Conservation (phyloP, 148 eudicot species). For the Spergularia bocconei region DNA sequence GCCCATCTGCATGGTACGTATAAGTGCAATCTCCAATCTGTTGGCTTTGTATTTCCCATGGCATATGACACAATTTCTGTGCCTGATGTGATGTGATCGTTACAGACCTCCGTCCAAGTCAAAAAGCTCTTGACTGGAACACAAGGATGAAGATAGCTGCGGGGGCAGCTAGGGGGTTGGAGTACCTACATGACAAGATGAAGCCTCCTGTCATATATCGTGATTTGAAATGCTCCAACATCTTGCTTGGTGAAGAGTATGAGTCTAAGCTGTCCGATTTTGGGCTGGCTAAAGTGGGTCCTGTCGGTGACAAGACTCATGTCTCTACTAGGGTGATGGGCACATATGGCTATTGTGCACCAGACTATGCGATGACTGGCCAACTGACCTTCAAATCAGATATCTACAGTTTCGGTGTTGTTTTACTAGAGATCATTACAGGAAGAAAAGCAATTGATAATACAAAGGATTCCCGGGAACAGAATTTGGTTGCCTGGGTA, state of each 20-base stretch:
- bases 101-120: conserved; percentile 37
- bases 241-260: conserved; percentile 68
- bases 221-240: conserved; percentile 84
- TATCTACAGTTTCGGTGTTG: conserved; percentile 83
- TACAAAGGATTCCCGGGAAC: conserved; percentile 38
- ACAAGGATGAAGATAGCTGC: conserved; percentile 90
- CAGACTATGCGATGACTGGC: conserved; percentile 89
- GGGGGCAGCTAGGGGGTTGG: conserved; percentile 87
- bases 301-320: conserved; percentile 70
- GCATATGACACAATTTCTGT: not conserved
- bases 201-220: conserved; percentile 80
- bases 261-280: conserved; percentile 79
- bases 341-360: conserved; percentile 87
- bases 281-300: conserved; percentile 86
- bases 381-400: conserved; percentile 85
- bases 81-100: not conserved
- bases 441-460: conserved; percentile 71
- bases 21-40: not conserved
- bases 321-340: conserved; percentile 93
- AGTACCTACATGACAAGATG: conserved; percentile 77
- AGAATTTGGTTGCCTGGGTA: conserved; percentile 81
- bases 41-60: not conserved
- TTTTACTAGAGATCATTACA: conserved; percentile 72
- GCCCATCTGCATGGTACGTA: conserved; percentile 69
- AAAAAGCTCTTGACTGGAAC: conserved; percentile 64